phyloP scores from a whole-genome alignment of 169 alveolate species.

The Cystoisospora suis region DNA sequence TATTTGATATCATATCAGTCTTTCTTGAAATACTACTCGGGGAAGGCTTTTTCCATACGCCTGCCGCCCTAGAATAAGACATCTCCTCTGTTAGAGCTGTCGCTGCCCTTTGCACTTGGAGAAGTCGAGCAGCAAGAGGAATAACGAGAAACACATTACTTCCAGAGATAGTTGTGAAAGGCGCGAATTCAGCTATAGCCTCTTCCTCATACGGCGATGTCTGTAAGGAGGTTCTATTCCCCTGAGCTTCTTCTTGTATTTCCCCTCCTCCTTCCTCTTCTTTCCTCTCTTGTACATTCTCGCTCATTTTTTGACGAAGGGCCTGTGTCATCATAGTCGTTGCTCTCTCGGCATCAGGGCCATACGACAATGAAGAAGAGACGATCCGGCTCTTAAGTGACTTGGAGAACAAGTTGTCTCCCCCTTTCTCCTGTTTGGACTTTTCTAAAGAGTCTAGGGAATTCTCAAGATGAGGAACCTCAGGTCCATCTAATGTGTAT shows the following conservation, averaged over 20 bases:
- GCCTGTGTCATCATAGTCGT: background rate
- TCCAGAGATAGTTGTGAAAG: conserved; percentile 21
- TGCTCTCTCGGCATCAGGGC: conserved; percentile 6
- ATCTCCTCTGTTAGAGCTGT: background rate
- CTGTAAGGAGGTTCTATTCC: conserved; percentile 20
- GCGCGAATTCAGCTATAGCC: conserved; percentile 41
- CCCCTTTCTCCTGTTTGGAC: too few species aligned
- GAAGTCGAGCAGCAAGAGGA: conserved; percentile 48
- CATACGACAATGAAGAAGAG: background rate
- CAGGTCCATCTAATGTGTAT: too few species aligned
- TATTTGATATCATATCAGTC: too few species aligned
- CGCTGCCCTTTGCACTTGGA: background rate
- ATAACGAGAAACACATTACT: conserved; percentile 45
- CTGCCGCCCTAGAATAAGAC: too few species aligned
- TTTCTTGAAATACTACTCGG: too few species aligned
- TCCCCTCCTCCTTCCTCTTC: conserved; percentile 9
- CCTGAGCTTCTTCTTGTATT: conserved; percentile 33
- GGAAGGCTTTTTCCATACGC: too few species aligned
- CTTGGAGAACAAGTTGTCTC: too few species aligned
- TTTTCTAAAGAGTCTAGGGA: too few species aligned
- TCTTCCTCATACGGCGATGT: conserved; percentile 18
- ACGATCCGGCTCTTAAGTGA: too few species aligned
- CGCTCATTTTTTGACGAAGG: background rate
- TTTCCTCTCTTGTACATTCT: background rate
- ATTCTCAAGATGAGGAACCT: too few species aligned